Evolutionary conservation across 2,329 filamentous ascomycete genomes (phyloP), one percentile per base, ranked within the genome.

Genomic region (Cladophialophora exuberans): DNA sequence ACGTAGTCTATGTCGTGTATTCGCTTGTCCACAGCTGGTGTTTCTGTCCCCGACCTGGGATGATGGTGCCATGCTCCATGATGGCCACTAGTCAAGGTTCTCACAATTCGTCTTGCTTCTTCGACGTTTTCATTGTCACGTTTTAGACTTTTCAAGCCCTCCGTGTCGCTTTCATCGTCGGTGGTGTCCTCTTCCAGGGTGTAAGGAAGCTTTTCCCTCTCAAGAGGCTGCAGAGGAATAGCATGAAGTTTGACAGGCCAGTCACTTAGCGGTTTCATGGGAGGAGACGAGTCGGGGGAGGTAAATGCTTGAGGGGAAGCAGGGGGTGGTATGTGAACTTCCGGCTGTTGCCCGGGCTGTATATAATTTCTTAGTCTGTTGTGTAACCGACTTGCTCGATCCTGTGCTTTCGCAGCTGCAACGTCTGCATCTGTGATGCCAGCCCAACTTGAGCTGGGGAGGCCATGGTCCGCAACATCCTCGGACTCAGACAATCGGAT

Each of bases 111-210:
- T 45, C 46, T 57, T 22, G 60, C 62, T 53, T 64, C 62, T 17
- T 62, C 55, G 3, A 57, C 20, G 38, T 64, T 60, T 39, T 62
- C 62, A 22, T 54, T 53, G 11, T 51, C 26, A 3, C 51, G 57
- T 28, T 60, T 52, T 44, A 62, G 38, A 4, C 31, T 39, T 23
- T 61, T 58, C 4, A 39, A 35, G 10, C 56, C 30, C 4, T 61
- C 56, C 4, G 31, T 50, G 11, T 62, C 63, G 18, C 49, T 46
- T 10, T 61, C 55, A 20, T 62, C 58, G 17, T 63, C 61, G 15
- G 63, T 65, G 10, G 63, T 60, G 4, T 63, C 61, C 26, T 67
- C 65, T 30, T 66, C 59, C 22, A 66, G 54, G 1, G 55, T 59
- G 55, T 64, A 66, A 25, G 52, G 61, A 5, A 64, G 45, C 44